phyloP scores from a whole-genome alignment of 2,329 filamentous ascomycete genomes.

The Endothia cerciana region DNA sequence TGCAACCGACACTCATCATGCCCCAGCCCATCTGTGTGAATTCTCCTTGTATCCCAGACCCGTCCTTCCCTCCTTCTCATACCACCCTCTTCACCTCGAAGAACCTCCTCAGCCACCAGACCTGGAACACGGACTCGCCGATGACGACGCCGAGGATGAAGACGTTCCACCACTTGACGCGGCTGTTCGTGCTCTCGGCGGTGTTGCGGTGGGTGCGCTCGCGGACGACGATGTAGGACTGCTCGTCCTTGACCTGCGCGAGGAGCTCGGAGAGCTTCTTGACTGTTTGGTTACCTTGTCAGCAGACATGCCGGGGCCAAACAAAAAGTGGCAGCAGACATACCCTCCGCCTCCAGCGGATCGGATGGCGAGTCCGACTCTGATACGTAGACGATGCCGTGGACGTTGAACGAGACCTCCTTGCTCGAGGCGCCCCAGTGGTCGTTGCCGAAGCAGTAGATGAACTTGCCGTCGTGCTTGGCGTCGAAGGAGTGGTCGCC shows the following conservation, averaged over 20 bases:
- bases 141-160: constrained; percentile 90
- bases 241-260: constrained; percentile 94
- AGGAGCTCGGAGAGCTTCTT: constrained; percentile 83
- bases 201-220: constrained; percentile 98
- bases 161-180: constrained; percentile 99
- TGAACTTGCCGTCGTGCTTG: constrained; percentile 81
- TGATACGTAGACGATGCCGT: constrained; percentile 96
- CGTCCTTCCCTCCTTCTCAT: constrained; percentile 36
- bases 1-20: background rate
- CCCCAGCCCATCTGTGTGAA: background rate
- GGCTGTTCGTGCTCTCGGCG: constrained; percentile 94
- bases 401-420: constrained; percentile 98
- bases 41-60: background rate
- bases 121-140: constrained; percentile 94
- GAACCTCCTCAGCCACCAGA: constrained; percentile 99
- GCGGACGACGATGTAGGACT: constrained; percentile 92
- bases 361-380: constrained; percentile 84
- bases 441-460: constrained; percentile 99
- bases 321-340: constrained; percentile 34
- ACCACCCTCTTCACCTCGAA: constrained; percentile 82
- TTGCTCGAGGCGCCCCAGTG: constrained; percentile 96
- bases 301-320: constrained; percentile 14
- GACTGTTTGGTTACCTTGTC: constrained; percentile 55
- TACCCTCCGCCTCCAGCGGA: constrained; percentile 89
- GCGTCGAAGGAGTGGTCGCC: constrained; percentile 94